Percentiles rank a stretch among this genome's conserved stretches.
Conservation (phyloP, 805 yeast species). For the Candida broadrunensis region DNA sequence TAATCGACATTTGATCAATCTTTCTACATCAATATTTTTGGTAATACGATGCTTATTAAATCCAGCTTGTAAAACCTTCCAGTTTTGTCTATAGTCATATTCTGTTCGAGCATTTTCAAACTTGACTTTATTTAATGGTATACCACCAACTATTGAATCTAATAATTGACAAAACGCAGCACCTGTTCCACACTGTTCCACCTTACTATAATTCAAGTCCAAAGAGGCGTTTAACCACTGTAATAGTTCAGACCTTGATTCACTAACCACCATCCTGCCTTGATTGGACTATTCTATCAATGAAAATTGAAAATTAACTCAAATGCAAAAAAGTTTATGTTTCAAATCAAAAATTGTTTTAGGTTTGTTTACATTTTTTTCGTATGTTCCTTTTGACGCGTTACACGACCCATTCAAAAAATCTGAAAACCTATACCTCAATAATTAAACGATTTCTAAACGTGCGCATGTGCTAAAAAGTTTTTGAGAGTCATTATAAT, state of each 20-base stretch:
- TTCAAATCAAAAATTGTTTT: no score
- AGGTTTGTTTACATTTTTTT: no score
- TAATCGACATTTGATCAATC: conserved; percentile 77
- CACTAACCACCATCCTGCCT: conserved; percentile 8
- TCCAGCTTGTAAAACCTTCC: conserved; percentile 81
- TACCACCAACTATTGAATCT: conserved; percentile 79
- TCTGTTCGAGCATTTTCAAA: conserved; percentile 62
- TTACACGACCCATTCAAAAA: no score
- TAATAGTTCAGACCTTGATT: conserved; percentile 75
- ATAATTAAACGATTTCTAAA: no score
- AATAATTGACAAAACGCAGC: conserved; percentile 92
- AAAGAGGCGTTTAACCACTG: conserved; percentile 80
- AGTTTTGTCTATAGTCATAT: conserved; percentile 75
- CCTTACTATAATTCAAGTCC: conserved; percentile 62
- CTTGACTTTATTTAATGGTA: conserved; percentile 77
- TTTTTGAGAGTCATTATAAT: no score
- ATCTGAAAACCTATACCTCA: no score
- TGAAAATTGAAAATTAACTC: no score
- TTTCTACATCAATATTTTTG: conserved; percentile 76
- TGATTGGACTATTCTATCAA: no score
- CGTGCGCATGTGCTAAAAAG: no score
- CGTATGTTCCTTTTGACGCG: no score
- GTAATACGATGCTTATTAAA: conserved; percentile 69
- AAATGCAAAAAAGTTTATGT: no score
- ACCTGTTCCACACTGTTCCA: conserved; percentile 95